phyloP scores from a whole-genome alignment of 106 monocot species.

The Allium sativum region DNA sequence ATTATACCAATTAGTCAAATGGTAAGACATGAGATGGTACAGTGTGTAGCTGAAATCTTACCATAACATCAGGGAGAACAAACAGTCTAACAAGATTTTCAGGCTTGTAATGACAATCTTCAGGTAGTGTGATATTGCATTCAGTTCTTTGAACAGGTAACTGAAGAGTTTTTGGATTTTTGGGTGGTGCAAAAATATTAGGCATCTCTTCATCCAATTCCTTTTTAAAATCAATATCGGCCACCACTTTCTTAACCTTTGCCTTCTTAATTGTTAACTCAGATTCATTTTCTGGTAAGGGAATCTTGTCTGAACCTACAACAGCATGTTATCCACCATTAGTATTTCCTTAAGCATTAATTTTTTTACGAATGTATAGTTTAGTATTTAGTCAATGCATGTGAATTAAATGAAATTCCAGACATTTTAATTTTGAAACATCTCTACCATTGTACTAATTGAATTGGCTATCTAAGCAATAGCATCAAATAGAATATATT shows the following conservation, averaged over 20 bases:
- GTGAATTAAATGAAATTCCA: too few relatives aligned
- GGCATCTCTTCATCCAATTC: constrained; percentile 32
- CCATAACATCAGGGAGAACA: constrained; percentile 68
- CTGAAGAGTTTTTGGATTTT: constrained; percentile 52
- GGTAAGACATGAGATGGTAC: not conserved
- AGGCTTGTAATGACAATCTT: constrained; percentile 89
- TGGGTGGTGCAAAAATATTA: constrained; percentile 54
- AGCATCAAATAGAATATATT: not conserved
- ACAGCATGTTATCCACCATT: not conserved
- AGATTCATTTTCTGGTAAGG: constrained; percentile 18
- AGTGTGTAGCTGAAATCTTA: constrained; percentile 15
- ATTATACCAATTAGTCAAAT: not conserved
- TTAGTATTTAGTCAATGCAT: too few relatives aligned
- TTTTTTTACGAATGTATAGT: too few relatives aligned
- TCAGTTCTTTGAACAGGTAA: constrained; percentile 38
- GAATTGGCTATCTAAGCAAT: not conserved
- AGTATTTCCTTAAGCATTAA: too few relatives aligned
- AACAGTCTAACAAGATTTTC: constrained; percentile 80
- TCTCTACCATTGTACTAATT: too few relatives aligned
- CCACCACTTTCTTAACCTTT: constrained; percentile 32
- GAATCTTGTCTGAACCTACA: constrained; percentile 46
- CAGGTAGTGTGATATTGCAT: constrained; percentile 67
- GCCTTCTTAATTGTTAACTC: constrained; percentile 28
- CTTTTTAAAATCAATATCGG: constrained; percentile 63
- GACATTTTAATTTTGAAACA: too few relatives aligned